phyloP scores from a whole-genome alignment of 306 rosid species.

The Cucurbita moschata region DNA sequence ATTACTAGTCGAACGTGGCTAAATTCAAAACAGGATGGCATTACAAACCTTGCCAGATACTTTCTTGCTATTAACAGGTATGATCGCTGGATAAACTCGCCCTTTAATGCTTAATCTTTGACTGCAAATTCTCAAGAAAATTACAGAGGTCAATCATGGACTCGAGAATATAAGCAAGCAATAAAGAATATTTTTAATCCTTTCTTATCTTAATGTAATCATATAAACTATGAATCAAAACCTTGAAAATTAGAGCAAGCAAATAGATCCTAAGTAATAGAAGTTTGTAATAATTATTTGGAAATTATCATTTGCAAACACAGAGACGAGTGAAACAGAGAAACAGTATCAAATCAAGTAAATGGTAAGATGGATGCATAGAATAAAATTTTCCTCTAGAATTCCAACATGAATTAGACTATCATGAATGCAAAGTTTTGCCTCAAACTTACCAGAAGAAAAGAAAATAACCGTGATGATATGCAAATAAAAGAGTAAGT shows the following conservation, averaged over 20 bases:
- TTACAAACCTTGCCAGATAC: constrained; percentile 53
- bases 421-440: neutral
- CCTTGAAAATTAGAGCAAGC: neutral
- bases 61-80: constrained; percentile 41
- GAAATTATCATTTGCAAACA: neutral
- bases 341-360: neutral
- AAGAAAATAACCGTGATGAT: neutral
- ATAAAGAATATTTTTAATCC: neutral
- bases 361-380: neutral
- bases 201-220: neutral
- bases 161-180: neutral
- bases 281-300: neutral
- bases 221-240: neutral
- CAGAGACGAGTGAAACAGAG: neutral
- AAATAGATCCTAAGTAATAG: neutral
- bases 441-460: neutral
- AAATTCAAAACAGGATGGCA: neutral
- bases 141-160: neutral
- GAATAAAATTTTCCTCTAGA: neutral
- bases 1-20: neutral
- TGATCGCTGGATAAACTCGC: constrained; percentile 83
- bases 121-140: constrained; percentile 20
- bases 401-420: neutral
- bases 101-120: constrained; percentile 67
- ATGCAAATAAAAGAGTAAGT: neutral